Evolutionary conservation across 306 rosid species (phyloP).

Genomic region (Cajanus cajan): DNA sequence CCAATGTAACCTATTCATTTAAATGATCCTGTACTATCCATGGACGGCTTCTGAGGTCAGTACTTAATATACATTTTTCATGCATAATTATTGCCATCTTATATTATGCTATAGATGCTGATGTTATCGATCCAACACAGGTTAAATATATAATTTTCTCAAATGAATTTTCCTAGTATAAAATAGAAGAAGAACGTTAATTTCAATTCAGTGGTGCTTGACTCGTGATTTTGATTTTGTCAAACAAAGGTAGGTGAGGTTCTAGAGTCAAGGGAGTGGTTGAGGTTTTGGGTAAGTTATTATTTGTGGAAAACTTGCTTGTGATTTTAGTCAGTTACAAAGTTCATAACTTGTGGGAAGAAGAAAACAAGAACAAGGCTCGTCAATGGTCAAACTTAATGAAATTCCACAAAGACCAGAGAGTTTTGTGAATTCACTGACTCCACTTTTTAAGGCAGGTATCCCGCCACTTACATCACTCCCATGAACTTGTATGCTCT

Average conservation of each 20-base stretch:
- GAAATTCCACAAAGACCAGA: conserved; percentile 17
- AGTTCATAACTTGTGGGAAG: neutral
- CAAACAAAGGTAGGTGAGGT: conserved; percentile 10
- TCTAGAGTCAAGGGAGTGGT: conserved; percentile 7
- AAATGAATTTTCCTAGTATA: neutral
- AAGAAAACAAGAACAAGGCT: neutral
- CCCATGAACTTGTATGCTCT: neutral
- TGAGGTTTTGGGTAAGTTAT: conserved; percentile 1
- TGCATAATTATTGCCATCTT: neutral
- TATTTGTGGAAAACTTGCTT: conserved; percentile 9
- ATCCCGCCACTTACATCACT: neutral
- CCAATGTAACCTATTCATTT: neutral
- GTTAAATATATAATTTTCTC: neutral
- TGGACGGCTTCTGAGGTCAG: neutral
- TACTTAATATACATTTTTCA: neutral
- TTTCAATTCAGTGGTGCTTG: neutral
- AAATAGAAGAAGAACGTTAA: neutral
- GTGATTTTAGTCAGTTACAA: neutral
- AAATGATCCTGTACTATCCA: neutral
- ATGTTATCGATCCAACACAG: neutral
- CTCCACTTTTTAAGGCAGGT: neutral
- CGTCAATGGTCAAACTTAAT: conserved; percentile 16
- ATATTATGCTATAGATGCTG: neutral
- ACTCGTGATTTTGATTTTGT: neutral
- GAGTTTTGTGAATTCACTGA: conserved; percentile 14